These are phyloP conservation scores for Naematelia aurantialba DNA, from an alignment of 768 basidiomycete genomes.

Conservation along the genomic window DNA sequence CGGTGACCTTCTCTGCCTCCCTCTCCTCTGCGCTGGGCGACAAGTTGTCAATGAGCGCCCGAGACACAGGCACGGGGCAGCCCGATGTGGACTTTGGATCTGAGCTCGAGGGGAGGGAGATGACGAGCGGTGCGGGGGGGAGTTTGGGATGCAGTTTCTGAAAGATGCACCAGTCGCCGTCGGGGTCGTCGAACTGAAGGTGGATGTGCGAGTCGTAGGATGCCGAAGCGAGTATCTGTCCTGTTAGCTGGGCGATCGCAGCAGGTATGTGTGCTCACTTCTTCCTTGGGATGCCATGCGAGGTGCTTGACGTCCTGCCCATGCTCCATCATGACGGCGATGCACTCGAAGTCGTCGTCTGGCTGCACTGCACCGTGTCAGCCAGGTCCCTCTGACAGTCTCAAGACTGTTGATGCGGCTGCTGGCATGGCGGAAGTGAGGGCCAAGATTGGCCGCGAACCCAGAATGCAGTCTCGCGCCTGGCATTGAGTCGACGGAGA, in stretches of 20 bases:
- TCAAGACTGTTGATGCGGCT: too few species aligned
- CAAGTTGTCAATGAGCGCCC: conserved; percentile 12
- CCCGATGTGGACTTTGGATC: background rate
- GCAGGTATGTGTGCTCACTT: conserved; percentile 57
- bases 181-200: conserved; percentile 86
- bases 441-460: background rate
- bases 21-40: conserved; percentile 9
- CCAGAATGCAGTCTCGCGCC: background rate
- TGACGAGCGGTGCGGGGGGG: conserved; percentile 23
- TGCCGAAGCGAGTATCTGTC: conserved; percentile 85
- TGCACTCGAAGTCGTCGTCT: conserved; percentile 88
- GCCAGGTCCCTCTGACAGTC: background rate
- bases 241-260: background rate
- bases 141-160: conserved; percentile 59
- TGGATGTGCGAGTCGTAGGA: conserved; percentile 97
- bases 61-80: background rate
- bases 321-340: conserved; percentile 95
- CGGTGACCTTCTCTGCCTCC: conserved; percentile 21
- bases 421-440: too few species aligned
- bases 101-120: conserved; percentile 11
- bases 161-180: conserved; percentile 90
- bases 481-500: conserved; percentile 13
- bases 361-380: conserved; percentile 68
- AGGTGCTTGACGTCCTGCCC: conserved; percentile 93
- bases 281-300: conserved; percentile 91